These are phyloP conservation scores for Ophiobolus disseminans DNA, from an alignment of 2,329 filamentous ascomycete genomes.

Conservation along the genomic window DNA sequence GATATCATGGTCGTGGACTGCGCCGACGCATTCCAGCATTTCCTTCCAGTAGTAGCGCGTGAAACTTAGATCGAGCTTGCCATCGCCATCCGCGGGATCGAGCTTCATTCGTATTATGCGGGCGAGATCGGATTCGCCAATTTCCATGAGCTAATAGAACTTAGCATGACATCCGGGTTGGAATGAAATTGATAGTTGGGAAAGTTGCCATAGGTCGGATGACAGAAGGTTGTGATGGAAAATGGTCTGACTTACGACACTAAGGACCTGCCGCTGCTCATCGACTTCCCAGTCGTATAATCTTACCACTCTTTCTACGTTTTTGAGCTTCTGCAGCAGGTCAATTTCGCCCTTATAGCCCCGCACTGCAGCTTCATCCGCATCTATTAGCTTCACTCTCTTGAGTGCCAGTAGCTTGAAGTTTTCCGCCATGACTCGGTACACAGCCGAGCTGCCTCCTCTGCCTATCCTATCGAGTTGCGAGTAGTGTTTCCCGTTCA, in stretches of 20 bases:
- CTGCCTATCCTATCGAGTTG: constrained; percentile 89
- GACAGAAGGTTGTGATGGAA: neutral
- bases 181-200: too few relatives aligned
- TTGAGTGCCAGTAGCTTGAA: constrained; percentile 95
- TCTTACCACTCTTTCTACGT: constrained; percentile 88
- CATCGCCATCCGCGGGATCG: constrained; percentile 54
- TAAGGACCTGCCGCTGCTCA: constrained; percentile 85
- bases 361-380: constrained; percentile 80
- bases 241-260: constrained; percentile 67
- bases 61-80: constrained; percentile 82
- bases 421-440: constrained; percentile 95
- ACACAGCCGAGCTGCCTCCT: constrained; percentile 92
- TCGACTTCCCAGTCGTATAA: constrained; percentile 94
- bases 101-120: constrained; percentile 77
- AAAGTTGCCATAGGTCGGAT: too few relatives aligned
- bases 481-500: constrained; percentile 92
- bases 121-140: constrained; percentile 92
- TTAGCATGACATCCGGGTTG: constrained; percentile 15
- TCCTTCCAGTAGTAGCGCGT: constrained; percentile 99
- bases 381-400: constrained; percentile 86
- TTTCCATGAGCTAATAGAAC: constrained; percentile 81
- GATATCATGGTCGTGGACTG: constrained; percentile 88
- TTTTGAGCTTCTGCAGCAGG: constrained; percentile 78
- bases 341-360: constrained; percentile 98
- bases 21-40: constrained; percentile 93